Base-by-base conservation (phyloP, 148 eudicot genomes). In the Spergularia bocconei region DNA sequence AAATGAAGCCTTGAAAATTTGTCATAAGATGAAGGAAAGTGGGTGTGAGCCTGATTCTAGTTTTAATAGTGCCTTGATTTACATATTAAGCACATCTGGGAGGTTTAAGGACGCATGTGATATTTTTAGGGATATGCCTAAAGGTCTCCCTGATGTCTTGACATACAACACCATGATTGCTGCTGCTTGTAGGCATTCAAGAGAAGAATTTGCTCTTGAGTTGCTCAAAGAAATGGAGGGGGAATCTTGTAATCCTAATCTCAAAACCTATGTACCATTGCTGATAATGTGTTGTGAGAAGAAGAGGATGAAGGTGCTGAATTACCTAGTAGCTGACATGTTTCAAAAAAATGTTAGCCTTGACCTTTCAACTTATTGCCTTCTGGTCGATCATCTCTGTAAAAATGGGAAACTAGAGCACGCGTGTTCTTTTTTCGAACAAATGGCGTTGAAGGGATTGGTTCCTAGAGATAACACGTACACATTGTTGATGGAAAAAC, bases 271-370 rank as follows among this genome's bases (percentile, higher is more conserved):
- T 61, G 83, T 76, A 1, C 93, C 97, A 15, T 79, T 94, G 72
- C 72, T 94, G 79, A 91, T 84, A 79, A 84, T 94, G 93, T 91
- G 90, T 69, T 91, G 93, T 72, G 78, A 63, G 70, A 80, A 84
- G 84, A 86, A 86, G 77, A 86, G 93, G 79, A 90, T 94, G 89
- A 90, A 90, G 79, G 86, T 94, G 81, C 84, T 91, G 52, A 79
- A 80, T 65, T 85, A 86, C 80, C 73, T 94, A 79, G 77, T 94
- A 68, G 80, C 55, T 57, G 93, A 94, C 75, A 91, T 94, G 98
- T 90, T 88, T 73, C 73, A 79, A 68, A 88, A 90, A 48, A 77
- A 86, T 73, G 87, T 94, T 23, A 78, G 93, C 64, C 69, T 87
- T 72, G 98, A 90, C 36, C 78, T 83, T 16, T 86, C 87, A 13